Evolutionary conservation across 257 asterid species (phyloP).

Genomic region (Haberlea rhodopensis): DNA sequence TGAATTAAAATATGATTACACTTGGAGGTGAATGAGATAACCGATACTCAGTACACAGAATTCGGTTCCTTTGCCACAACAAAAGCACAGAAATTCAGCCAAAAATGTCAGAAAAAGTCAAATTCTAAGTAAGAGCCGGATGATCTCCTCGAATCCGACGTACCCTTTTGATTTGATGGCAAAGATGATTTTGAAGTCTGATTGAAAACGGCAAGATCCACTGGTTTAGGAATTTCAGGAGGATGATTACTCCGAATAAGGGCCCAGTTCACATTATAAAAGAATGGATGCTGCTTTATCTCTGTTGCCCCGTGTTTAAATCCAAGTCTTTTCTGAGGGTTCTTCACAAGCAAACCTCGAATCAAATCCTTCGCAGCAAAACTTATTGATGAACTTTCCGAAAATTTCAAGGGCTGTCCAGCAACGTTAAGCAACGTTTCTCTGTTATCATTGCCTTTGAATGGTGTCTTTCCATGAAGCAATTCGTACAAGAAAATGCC

Average conservation of each 20-base stretch:
- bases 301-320: conserved; percentile 79
- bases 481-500: conserved; percentile 85
- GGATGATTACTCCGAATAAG: conserved; percentile 74
- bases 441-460: conserved; percentile 72
- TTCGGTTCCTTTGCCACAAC: too few species aligned
- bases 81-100: too few species aligned
- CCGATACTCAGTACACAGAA: too few species aligned
- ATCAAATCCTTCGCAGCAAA: conserved; percentile 83
- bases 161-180: conserved; percentile 43
- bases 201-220: conserved; percentile 51
- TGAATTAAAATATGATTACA: too few species aligned
- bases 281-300: conserved; percentile 85
- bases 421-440: conserved; percentile 88
- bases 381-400: conserved; percentile 60
- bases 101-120: conserved; percentile 62
- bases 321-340: conserved; percentile 82
- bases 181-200: conserved; percentile 42
- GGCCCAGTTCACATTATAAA: conserved; percentile 86
- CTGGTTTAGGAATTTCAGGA: conserved; percentile 70
- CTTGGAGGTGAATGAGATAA: too few species aligned
- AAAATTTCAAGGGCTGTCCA: conserved; percentile 70
- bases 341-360: conserved; percentile 76
- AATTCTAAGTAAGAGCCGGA: conserved; percentile 83
- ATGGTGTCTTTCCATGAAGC: conserved; percentile 85
- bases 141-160: conserved; percentile 57